Percentiles rank a stretch among this genome's conserved stretches.
Evolutionary conservation across 2,329 filamentous ascomycete species (phyloP).

Genomic region (Penicillium concentricum): DNA sequence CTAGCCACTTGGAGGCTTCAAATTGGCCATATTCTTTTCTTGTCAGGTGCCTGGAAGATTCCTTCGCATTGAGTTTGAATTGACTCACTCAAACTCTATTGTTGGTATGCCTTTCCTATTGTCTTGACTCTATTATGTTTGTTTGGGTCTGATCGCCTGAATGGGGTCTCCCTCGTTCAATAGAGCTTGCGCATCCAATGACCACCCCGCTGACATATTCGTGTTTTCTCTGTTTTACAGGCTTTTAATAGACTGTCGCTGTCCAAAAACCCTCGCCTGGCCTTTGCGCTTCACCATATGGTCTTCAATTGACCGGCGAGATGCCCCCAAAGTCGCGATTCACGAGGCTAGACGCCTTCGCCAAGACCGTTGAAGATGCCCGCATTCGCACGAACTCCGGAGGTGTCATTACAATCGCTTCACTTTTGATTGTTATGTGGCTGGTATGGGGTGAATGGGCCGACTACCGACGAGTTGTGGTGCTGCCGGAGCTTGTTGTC

Average conservation of each 20-base stretch:
- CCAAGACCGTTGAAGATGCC: slow-evolving; percentile 98
- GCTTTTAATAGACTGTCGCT: slow-evolving; percentile 4
- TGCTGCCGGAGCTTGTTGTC: slow-evolving; percentile 90
- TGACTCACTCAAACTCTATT: slow-evolving; percentile 1
- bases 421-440: slow-evolving; percentile 82
- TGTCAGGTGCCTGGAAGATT: background rate
- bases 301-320: slow-evolving; percentile 28
- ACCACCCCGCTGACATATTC: slow-evolving; percentile 15
- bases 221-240: slow-evolving; percentile 10
- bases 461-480: slow-evolving; percentile 81
- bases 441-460: slow-evolving; percentile 94
- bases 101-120: background rate
- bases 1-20: background rate
- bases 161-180: background rate
- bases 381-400: slow-evolving; percentile 93
- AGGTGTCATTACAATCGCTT: slow-evolving; percentile 89
- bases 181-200: slow-evolving; percentile 16
- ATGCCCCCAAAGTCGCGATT: slow-evolving; percentile 95
- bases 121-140: background rate
- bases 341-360: slow-evolving; percentile 95
- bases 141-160: background rate
- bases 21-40: slow-evolving; percentile 1
- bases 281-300: slow-evolving; percentile 23
- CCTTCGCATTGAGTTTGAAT: slow-evolving; percentile 12
- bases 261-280: background rate